Evolutionary conservation across 164 flowering plant genomes (phyloP).

Genomic region (Vitis rupestris): DNA sequence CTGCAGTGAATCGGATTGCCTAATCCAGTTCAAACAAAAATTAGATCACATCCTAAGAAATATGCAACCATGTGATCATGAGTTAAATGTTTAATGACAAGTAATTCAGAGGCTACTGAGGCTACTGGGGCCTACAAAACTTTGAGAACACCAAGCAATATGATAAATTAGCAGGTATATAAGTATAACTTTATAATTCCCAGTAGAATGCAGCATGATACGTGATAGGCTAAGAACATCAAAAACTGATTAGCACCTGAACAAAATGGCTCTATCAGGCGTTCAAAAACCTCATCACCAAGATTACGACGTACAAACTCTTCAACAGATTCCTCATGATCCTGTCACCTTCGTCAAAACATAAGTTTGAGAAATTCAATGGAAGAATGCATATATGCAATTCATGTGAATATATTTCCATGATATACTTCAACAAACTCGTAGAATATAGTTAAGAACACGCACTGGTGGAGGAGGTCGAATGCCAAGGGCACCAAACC

Average conservation of each 20-base stretch:
- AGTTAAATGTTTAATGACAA: no score
- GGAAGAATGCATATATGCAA: neutral
- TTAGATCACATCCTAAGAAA: no score
- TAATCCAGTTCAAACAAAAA: no score
- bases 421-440: neutral
- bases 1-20: no score
- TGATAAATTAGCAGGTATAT: no score
- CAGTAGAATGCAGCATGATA: no score
- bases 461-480: constrained; percentile 96
- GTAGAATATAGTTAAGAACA: constrained; percentile 24
- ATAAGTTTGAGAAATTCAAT: constrained; percentile 30
- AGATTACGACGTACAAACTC: constrained; percentile 97
- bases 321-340: constrained; percentile 89
- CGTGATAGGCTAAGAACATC: neutral
- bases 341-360: constrained; percentile 78
- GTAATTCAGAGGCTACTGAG: no score
- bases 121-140: no score
- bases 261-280: constrained; percentile 96
- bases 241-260: constrained; percentile 53
- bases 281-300: constrained; percentile 95
- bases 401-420: neutral
- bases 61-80: no score
- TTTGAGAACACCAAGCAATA: no score
- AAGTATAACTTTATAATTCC: no score
- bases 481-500: constrained; percentile 86